Percentiles rank a stretch among this genome's conserved stretches.
Conservation (phyloP, 2,329 filamentous ascomycete species). For the Cytospora chrysosperma region DNA sequence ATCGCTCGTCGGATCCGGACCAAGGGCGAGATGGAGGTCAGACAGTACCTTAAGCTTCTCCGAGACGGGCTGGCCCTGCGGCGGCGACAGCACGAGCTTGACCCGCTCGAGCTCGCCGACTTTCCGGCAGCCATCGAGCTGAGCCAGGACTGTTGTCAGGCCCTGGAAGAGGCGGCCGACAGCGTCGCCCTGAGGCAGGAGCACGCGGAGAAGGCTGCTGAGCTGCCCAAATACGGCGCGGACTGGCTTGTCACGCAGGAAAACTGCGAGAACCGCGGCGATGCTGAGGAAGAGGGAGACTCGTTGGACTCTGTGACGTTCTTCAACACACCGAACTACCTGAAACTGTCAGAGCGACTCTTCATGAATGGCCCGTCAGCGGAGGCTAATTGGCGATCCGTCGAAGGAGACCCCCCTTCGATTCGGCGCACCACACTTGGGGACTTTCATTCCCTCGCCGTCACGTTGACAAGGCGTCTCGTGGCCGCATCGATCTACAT, state of each 20-base stretch:
- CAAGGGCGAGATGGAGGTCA: slow-evolving; percentile 74
- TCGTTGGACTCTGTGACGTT: slow-evolving; percentile 36
- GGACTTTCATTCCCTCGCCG: slow-evolving; percentile 68
- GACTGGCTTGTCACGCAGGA: slow-evolving; percentile 63
- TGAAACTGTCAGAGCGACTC: slow-evolving; percentile 61
- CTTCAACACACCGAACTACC: slow-evolving; percentile 59
- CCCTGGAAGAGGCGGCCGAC: slow-evolving; percentile 69
- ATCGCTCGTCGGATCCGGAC: slow-evolving; percentile 64
- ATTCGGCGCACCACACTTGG: slow-evolving; percentile 74
- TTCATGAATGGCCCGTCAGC: slow-evolving; percentile 72
- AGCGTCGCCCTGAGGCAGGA: slow-evolving; percentile 65
- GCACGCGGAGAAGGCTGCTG: slow-evolving; percentile 56
- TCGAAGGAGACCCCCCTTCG: slow-evolving; percentile 60
- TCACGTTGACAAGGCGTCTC: slow-evolving; percentile 68
- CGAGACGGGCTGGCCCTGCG: slow-evolving; percentile 47
- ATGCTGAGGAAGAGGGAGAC: slow-evolving; percentile 23
- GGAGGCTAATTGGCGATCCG: slow-evolving; percentile 65
- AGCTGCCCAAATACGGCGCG: slow-evolving; percentile 59
- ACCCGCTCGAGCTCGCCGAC: slow-evolving; percentile 50
- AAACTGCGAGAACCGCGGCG: slow-evolving; percentile 24
- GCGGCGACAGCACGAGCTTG: slow-evolving; percentile 35
- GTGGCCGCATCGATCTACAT: slow-evolving; percentile 69
- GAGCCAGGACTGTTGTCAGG: slow-evolving; percentile 60
- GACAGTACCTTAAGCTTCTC: slow-evolving; percentile 66
- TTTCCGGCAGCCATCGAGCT: slow-evolving; percentile 72